These are phyloP conservation scores for Earliella scabrosa DNA, from an alignment of 1,284 basidiomycete genomes.

Conservation along the genomic window DNA sequence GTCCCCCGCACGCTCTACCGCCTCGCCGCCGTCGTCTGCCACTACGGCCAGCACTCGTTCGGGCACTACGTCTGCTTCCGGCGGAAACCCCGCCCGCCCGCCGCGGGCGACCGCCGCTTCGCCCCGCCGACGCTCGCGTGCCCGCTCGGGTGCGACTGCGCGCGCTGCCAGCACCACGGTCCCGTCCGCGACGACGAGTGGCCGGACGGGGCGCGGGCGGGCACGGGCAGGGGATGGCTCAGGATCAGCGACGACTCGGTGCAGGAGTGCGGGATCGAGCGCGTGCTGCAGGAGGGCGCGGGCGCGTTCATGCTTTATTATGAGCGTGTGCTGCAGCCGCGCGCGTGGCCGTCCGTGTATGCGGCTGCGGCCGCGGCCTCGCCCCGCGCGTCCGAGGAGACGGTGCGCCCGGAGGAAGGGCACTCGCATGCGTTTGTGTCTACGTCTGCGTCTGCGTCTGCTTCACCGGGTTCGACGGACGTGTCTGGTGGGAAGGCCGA, in stretches of 20 bases:
- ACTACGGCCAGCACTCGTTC: conserved; percentile 88
- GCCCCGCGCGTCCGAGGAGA: conserved; percentile 54
- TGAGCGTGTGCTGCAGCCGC: conserved; percentile 63
- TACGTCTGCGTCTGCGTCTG: too few relatives aligned
- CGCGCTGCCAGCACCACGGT: conserved; percentile 44
- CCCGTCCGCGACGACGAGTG: conserved; percentile 43
- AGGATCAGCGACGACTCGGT: conserved; percentile 87
- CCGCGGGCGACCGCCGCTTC: conserved; percentile 38
- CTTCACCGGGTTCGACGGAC: too few relatives aligned
- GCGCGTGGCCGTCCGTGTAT: conserved; percentile 23
- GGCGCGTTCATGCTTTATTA: conserved; percentile 92
- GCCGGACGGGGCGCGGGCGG: conserved; percentile 31
- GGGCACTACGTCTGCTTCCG: conserved; percentile 92
- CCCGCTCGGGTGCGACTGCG: conserved; percentile 49
- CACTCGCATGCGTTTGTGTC: neutral
- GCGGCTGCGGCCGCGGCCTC: conserved; percentile 4
- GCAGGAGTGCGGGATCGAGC: conserved; percentile 75
- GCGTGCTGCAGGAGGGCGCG: conserved; percentile 71
- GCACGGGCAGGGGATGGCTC: conserved; percentile 72
- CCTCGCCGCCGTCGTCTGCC: conserved; percentile 83
- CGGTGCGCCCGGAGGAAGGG: conserved; percentile 52
- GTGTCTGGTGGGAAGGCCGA: conserved; percentile 4
- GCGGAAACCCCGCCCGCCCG: conserved; percentile 66
- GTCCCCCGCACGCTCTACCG: conserved; percentile 73
- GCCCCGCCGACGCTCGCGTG: conserved; percentile 54